Base-by-base conservation (phyloP, 2,329 filamentous ascomycete species). In the Fusarium bulbicola region DNA sequence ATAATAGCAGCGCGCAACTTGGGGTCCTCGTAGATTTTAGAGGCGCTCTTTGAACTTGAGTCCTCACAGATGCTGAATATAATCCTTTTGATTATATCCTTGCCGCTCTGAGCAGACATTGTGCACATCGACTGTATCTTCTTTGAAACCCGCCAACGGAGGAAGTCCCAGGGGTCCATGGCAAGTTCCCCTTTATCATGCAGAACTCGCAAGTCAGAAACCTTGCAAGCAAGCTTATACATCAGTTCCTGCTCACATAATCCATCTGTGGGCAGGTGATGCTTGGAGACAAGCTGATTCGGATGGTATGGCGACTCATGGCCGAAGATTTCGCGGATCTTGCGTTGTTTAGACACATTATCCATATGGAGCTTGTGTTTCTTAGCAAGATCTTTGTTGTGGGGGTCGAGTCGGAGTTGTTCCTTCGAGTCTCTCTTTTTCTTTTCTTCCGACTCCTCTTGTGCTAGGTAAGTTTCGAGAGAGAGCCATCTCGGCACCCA, bases 131-230 rank as follows among this genome's bases (percentile, higher is more conserved):
- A 58, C 9, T 59, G 34, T 15, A 74, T 45, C 36, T 77, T 76
- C 13, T 62, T 57, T 12, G 63, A 59, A 32, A 82, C 69, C 26
- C 81, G 75, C 82, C 81, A 84, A 24, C 82, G 76, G 45, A 83
- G 70, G 54, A 84, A 84, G 65, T 83, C 79, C 61, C 78, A 82
- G 0, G 82, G 80, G 13, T 82, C 78, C 82, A 84, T 84, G 1
- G 39, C 30, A 4, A 84, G 70, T 30, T 80, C 61, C 9, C 74
- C 66, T 11, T 53, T 68, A 3, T 67, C 50, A 8, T 74, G 63
- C 1, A 84, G 70, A 9, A 76, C 63, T 11, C 73, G 61, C 3
- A 84, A 68, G 21, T 82, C 81, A 0, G 77, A 76, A 8, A 84
- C 62, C 36, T 80, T 81, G 57, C 78, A 80, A 1, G 79, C 80